A percentile compares a stretch with the other conserved stretches of the same genome.
Conservation (phyloP, 208 protist species). For the Endotrypanum monterogeii region DNA sequence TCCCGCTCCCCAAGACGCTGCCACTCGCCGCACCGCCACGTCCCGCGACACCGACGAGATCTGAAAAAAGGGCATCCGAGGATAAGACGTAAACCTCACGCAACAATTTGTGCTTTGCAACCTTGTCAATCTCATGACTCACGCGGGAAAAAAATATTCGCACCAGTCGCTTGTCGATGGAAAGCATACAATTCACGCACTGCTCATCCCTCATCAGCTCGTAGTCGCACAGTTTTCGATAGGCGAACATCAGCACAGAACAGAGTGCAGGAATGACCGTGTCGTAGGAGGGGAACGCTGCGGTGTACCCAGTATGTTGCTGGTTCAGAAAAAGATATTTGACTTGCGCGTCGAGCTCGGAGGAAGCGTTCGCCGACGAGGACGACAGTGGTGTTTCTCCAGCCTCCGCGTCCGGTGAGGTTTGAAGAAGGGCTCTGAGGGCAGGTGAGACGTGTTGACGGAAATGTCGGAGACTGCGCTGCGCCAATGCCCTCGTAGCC, state of each 20-base stretch:
- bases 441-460: slow-evolving; percentile 45
- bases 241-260: slow-evolving; percentile 56
- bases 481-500: slow-evolving; percentile 49
- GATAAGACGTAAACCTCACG: slow-evolving; percentile 61
- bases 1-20: slow-evolving; percentile 8
- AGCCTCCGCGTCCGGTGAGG: slow-evolving; percentile 1
- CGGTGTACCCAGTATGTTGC: slow-evolving; percentile 38
- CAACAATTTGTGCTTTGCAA: slow-evolving; percentile 50
- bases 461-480: slow-evolving; percentile 52
- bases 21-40: slow-evolving; percentile 5
- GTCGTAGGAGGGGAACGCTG: slow-evolving; percentile 52
- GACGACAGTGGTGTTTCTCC: neutral
- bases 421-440: slow-evolving; percentile 19
- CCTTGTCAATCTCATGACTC: slow-evolving; percentile 52
- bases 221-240: slow-evolving; percentile 71
- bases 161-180: slow-evolving; percentile 70
- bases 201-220: slow-evolving; percentile 44
- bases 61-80: slow-evolving; percentile 50
- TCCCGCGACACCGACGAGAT: slow-evolving; percentile 13
- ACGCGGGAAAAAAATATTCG: slow-evolving; percentile 49
- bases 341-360: slow-evolving; percentile 31
- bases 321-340: slow-evolving; percentile 66
- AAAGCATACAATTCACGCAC: slow-evolving; percentile 49
- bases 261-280: slow-evolving; percentile 58
- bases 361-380: slow-evolving; percentile 1